Conservation (phyloP, 2,329 filamentous ascomycete genomes). For the Penicillium sp. region DNA sequence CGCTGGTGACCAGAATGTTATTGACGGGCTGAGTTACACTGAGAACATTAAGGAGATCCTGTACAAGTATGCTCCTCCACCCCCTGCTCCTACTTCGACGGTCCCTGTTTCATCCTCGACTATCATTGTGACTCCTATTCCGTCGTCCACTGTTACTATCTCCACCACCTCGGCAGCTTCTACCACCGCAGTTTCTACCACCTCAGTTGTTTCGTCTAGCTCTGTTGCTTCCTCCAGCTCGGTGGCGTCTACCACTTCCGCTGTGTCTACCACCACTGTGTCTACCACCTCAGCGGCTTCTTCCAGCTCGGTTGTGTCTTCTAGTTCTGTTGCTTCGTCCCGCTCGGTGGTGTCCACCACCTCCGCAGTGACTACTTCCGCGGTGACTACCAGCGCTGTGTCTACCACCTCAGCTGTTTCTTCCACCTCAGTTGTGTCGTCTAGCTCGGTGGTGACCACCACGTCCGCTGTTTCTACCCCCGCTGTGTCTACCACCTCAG, state of each 20-base stretch:
- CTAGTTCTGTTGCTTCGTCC: neutral
- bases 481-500: slow-evolving; percentile 5
- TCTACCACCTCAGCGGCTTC: slow-evolving; percentile 9
- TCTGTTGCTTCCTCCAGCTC: neutral
- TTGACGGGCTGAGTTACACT: slow-evolving; percentile 45
- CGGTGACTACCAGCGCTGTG: neutral
- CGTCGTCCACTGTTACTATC: slow-evolving; percentile 3
- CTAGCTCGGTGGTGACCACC: neutral
- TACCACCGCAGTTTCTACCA: neutral
- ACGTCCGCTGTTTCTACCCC: slow-evolving; percentile 6
- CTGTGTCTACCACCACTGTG: neutral
- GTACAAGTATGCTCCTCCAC: slow-evolving; percentile 22
- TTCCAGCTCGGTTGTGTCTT: slow-evolving; percentile 3
- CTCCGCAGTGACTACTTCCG: neutral
- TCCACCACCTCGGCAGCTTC: neutral
- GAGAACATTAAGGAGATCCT: slow-evolving; percentile 50
- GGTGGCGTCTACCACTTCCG: slow-evolving; percentile 7
- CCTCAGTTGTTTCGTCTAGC: neutral
- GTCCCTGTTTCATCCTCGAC: slow-evolving; percentile 11
- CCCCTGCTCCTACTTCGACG: slow-evolving; percentile 12
- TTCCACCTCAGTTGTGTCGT: neutral
- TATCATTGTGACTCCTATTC: neutral
- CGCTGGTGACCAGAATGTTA: slow-evolving; percentile 45
- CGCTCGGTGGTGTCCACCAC: too few relatives aligned
- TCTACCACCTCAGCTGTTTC: neutral